Conservation (phyloP, 306 rosid genomes). For the Vigna unguiculata region DNA sequence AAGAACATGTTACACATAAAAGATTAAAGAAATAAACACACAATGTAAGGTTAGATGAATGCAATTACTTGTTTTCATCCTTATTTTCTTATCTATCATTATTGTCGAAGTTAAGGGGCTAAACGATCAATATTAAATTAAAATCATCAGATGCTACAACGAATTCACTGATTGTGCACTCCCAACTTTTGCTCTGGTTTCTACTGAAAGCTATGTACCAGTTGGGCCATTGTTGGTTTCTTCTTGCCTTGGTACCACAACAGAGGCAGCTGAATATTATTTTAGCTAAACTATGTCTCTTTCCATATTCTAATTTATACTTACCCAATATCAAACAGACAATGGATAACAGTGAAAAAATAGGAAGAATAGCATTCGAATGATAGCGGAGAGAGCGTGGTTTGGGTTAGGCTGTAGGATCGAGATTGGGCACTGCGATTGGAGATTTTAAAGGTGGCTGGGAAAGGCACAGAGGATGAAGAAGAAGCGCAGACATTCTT, state of each 20-base stretch:
- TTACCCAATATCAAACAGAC: too few relatives aligned
- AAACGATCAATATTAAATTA: not conserved
- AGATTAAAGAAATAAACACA: not conserved
- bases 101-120: not conserved
- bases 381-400: too few relatives aligned
- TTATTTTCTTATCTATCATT: not conserved
- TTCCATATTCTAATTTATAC: too few relatives aligned
- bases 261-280: slow-evolving; percentile 49
- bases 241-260: slow-evolving; percentile 14
- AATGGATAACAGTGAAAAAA: too few relatives aligned
- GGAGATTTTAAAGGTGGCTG: too few relatives aligned
- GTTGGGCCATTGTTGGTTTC: slow-evolving; percentile 52
- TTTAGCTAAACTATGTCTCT: not conserved
- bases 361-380: too few relatives aligned
- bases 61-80: not conserved
- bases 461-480: too few relatives aligned
- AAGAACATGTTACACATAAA: not conserved
- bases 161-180: not conserved
- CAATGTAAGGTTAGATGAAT: slow-evolving; percentile 13
- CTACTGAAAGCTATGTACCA: slow-evolving; percentile 48
- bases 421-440: too few relatives aligned
- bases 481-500: too few relatives aligned
- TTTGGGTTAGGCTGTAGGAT: too few relatives aligned
- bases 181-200: slow-evolving; percentile 32
- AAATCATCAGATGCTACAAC: not conserved